phyloP scores from a whole-genome alignment of 2,329 filamentous ascomycete genomes.

The Ophiostoma tasmaniense region DNA sequence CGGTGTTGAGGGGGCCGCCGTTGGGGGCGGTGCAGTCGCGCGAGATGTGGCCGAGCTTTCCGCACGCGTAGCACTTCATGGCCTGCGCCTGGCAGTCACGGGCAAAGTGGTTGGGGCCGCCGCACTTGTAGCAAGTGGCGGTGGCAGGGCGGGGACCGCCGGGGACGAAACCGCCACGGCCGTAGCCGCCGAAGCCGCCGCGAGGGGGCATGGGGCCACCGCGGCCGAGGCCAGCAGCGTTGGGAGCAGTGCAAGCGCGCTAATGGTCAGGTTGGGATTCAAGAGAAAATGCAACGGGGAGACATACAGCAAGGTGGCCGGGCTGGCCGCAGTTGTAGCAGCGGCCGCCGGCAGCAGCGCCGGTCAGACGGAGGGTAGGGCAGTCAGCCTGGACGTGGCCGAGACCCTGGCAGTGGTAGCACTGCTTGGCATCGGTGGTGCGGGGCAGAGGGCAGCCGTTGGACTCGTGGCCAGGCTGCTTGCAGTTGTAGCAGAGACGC shows the following conservation, averaged over 20 bases:
- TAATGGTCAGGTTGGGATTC: not conserved
- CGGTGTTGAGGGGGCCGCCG: slow-evolving; percentile 88
- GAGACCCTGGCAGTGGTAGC: slow-evolving; percentile 98
- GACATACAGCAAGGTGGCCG: slow-evolving; percentile 78
- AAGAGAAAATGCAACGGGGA: slow-evolving; percentile 5
- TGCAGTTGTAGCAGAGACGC: slow-evolving; percentile 99
- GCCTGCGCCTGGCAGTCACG: slow-evolving; percentile 96
- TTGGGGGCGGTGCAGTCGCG: slow-evolving; percentile 93
- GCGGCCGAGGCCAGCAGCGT: slow-evolving; percentile 51
- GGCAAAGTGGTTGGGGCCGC: slow-evolving; percentile 93
- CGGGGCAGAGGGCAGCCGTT: slow-evolving; percentile 94
- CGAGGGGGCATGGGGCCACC: slow-evolving; percentile 57
- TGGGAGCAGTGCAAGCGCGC: slow-evolving; percentile 71
- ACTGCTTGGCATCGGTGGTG: slow-evolving; percentile 98
- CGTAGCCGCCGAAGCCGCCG: slow-evolving; percentile 49
- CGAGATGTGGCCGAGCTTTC: slow-evolving; percentile 90
- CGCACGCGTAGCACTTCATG: slow-evolving; percentile 97
- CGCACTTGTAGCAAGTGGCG: slow-evolving; percentile 66
- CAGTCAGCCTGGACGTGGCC: slow-evolving; percentile 98
- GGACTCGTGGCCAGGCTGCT: slow-evolving; percentile 90
- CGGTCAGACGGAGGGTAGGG: slow-evolving; percentile 87
- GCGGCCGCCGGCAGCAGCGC: slow-evolving; percentile 69
- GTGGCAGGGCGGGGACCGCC: slow-evolving; percentile 60
- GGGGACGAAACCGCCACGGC: slow-evolving; percentile 61
- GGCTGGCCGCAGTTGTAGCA: slow-evolving; percentile 96